These are phyloP conservation scores for Nemania serpens DNA, from an alignment of 2,329 filamentous ascomycete species.

Conservation along the genomic window DNA sequence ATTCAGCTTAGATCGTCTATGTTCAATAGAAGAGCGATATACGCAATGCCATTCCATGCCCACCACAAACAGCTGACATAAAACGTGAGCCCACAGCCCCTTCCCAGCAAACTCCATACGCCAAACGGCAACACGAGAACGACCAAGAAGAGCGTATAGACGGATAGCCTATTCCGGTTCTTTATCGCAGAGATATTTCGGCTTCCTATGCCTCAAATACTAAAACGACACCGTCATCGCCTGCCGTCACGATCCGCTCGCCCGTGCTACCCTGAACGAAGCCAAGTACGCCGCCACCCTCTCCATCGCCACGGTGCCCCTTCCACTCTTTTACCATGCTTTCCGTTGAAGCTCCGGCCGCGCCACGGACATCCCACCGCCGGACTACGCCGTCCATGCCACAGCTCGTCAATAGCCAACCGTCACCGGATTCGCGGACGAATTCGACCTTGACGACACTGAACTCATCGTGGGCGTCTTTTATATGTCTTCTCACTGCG, in stretches of 20 bases:
- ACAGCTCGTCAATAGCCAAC: constrained; percentile 80
- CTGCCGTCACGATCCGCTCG: constrained; percentile 80
- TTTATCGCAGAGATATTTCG: constrained; percentile 1
- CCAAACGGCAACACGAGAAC: background rate
- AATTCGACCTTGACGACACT: constrained; percentile 95
- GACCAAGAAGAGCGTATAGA: background rate
- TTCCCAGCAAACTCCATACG: background rate
- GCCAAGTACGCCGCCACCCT: constrained; percentile 85
- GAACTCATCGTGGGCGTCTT: constrained; percentile 82
- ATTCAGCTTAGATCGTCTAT: no score
- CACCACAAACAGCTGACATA: background rate
- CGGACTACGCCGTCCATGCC: constrained; percentile 92
- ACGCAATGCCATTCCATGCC: background rate
- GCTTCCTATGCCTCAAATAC: constrained; percentile 64
- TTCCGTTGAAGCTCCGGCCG: constrained; percentile 56
- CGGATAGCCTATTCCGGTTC: background rate
- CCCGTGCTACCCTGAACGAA: constrained; percentile 84
- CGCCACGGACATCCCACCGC: constrained; percentile 79
- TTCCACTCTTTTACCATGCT: constrained; percentile 86
- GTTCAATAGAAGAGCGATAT: no score
- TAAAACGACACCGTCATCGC: constrained; percentile 77
- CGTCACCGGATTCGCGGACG: constrained; percentile 57
- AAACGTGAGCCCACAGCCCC: background rate
- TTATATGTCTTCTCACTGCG: constrained; percentile 80
- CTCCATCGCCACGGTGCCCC: constrained; percentile 82